Evolutionary conservation across 2,329 filamentous ascomycete species (phyloP), one percentile per base, ranked within the genome.

Genomic region (Trichoderma sp.): DNA sequence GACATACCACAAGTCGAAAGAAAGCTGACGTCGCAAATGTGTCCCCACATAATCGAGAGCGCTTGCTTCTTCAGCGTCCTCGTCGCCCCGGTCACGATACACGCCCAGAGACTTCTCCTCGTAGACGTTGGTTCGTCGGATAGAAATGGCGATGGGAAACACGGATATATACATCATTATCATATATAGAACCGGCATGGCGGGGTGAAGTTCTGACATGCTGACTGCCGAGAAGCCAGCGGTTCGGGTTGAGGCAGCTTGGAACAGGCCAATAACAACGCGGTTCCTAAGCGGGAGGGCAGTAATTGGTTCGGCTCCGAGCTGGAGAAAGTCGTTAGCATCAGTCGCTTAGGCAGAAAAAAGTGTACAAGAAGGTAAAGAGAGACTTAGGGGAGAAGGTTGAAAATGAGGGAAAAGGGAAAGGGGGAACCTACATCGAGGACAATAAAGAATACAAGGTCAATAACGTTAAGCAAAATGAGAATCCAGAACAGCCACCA

Each of bases 151-250:
- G 76, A 98, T 97, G 6, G 95, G 95, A 76, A 97, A 97, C 72
- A 98, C 93, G 71, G 95, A 97, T 73, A 98, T 97, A 81, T 98
- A 98, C 96, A 98, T 98, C 96, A 98, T 98, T 81, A 98, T 91
- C 81, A 98, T 85, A 83, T 98, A 98, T 28, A 94, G 93, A 15
- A 97, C 94, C 77, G 97, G 95, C 71, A 98, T 93, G 3, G 93
- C 96, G 1, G 96, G 95, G 75, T 98, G 95, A 2, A 99, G 85
- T 0, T 88, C 83, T 2, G 92, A 85, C 50, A 98, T 83, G 78
- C 92, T 94, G 76, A 98, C 88, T 34, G 92, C 93, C 1, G 92
- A 87, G 78, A 98, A 97, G 0, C 96, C 95, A 4, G 96, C 95
- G 0, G 96, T 98, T 78, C 96, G 87, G 1, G 95, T 98, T 6